Evolutionary conservation across 805 yeast species (phyloP).

Genomic region (Lachancea kluyveri): DNA sequence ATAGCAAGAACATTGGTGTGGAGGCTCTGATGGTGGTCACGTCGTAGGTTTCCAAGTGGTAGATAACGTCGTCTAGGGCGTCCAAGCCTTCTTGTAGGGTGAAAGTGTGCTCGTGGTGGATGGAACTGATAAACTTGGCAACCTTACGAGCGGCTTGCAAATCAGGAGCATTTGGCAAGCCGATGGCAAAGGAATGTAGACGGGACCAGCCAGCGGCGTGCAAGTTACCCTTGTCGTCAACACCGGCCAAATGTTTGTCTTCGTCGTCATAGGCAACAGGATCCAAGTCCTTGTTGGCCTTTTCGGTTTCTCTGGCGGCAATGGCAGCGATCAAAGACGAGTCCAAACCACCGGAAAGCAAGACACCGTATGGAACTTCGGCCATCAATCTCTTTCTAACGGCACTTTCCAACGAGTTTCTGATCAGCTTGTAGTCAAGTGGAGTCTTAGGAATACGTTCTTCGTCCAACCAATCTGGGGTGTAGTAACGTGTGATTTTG

Average conservation of each 20-base stretch:
- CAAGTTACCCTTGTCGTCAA: constrained; percentile 82
- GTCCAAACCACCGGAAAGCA: constrained; percentile 95
- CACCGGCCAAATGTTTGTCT: constrained; percentile 76
- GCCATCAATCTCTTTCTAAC: constrained; percentile 99
- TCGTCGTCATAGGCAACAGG: constrained; percentile 48
- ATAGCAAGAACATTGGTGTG: constrained; percentile 95
- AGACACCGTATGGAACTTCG: constrained; percentile 98
- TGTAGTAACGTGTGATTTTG: constrained; percentile 78
- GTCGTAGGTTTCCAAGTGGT: constrained; percentile 94
- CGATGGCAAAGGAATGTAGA: constrained; percentile 94
- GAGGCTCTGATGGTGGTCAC: constrained; percentile 99
- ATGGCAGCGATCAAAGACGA: constrained; percentile 94
- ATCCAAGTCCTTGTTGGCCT: constrained; percentile 42
- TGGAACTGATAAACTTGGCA: constrained; percentile 91
- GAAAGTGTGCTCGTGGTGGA: constrained; percentile 97
- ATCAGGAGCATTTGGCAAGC: constrained; percentile 97
- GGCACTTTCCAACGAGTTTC: constrained; percentile 83
- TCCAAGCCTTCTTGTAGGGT: constrained; percentile 96
- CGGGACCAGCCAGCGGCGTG: constrained; percentile 71
- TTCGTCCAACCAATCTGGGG: constrained; percentile 94
- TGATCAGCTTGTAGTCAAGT: constrained; percentile 64
- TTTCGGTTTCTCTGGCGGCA: constrained; percentile 92
- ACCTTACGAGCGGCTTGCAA: constrained; percentile 93
- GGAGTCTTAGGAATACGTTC: constrained; percentile 64
- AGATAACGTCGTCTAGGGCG: constrained; percentile 88